These are phyloP conservation scores for Apiotrichum akiyoshidainum DNA, from an alignment of 1,284 basidiomycete genomes.

Conservation along the genomic window DNA sequence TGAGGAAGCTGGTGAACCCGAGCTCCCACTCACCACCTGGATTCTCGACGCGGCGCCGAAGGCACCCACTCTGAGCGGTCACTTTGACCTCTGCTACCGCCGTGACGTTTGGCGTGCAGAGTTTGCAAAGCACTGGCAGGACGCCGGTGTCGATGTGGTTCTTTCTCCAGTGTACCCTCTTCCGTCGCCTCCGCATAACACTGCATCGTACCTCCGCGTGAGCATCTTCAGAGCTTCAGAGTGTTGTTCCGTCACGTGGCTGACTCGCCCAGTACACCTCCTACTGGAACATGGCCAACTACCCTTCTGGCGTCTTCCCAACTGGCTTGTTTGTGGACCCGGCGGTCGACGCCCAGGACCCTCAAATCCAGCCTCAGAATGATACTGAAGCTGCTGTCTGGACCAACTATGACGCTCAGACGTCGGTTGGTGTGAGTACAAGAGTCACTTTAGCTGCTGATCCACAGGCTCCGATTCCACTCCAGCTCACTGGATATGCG, in stretches of 20 bases:
- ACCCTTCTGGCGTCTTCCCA: slow-evolving; percentile 64
- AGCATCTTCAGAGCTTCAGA: background rate
- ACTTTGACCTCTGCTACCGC: too few relatives aligned
- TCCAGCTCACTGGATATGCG: too few relatives aligned
- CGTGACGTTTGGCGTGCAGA: background rate
- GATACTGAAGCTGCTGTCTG: too few relatives aligned
- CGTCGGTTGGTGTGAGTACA: too few relatives aligned
- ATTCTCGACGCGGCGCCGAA: slow-evolving; percentile 9
- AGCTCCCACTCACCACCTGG: slow-evolving; percentile 19
- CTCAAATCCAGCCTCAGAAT: background rate
- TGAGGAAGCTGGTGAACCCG: slow-evolving; percentile 30
- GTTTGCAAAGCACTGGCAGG: slow-evolving; percentile 27
- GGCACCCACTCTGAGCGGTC: too few relatives aligned
- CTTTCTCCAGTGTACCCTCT: slow-evolving; percentile 32
- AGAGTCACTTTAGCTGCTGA: too few relatives aligned
- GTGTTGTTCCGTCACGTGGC: background rate
- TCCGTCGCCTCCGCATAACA: slow-evolving; percentile 36
- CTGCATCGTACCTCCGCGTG: slow-evolving; percentile 57
- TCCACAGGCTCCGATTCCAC: too few relatives aligned
- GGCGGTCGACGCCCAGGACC: background rate
- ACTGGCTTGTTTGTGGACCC: slow-evolving; percentile 52
- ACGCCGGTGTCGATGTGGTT: background rate
- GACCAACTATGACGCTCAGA: too few relatives aligned
- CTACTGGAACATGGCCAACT: slow-evolving; percentile 56
- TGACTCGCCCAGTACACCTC: too few relatives aligned